phyloP scores from a whole-genome alignment of 352 stramenopile species.

The Globisporangium radiosum region DNA sequence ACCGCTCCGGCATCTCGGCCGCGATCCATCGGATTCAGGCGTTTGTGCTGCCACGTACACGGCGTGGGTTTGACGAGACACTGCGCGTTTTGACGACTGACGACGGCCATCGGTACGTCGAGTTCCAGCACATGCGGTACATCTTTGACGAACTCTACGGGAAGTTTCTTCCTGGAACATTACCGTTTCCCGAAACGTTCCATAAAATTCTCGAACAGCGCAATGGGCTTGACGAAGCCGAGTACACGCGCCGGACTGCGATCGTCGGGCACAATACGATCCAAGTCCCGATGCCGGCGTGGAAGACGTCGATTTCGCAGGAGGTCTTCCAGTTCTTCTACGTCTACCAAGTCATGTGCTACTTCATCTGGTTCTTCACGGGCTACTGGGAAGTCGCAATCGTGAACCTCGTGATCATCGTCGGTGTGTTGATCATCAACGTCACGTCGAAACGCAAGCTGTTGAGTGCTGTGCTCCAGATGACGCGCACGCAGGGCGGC shows the following conservation, averaged over 20 bases:
- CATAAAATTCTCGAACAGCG: constrained; percentile 10
- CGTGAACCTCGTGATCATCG: constrained; percentile 32
- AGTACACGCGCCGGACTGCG: constrained; percentile 10
- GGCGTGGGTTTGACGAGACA: constrained; percentile 13
- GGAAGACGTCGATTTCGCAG: constrained; percentile 6
- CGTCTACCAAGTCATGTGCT: constrained; percentile 28
- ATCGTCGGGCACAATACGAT: constrained; percentile 16
- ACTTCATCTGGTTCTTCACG: constrained; percentile 56
- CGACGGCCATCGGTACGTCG: constrained; percentile 14
- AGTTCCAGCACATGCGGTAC: constrained; percentile 19
- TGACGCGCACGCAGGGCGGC: constrained; percentile 41
- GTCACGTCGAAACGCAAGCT: constrained; percentile 40
- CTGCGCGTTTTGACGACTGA: constrained; percentile 10
- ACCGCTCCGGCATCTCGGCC: constrained; percentile 6
- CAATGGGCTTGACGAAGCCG: constrained; percentile 9
- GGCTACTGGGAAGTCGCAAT: constrained; percentile 24
- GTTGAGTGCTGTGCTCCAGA: constrained; percentile 31
- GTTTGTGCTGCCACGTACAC: constrained; percentile 9
- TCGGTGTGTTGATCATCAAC: constrained; percentile 33
- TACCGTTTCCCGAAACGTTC: constrained; percentile 13
- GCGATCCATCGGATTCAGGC: constrained; percentile 6
- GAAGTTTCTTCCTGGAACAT: constrained; percentile 12
- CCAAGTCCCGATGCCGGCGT: constrained; percentile 15
- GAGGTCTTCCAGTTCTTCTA: constrained; percentile 21
- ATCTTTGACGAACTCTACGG: constrained; percentile 20